phyloP scores from a whole-genome alignment of 108 stramenopile genomes.

The Cyclotella distinguenda region DNA sequence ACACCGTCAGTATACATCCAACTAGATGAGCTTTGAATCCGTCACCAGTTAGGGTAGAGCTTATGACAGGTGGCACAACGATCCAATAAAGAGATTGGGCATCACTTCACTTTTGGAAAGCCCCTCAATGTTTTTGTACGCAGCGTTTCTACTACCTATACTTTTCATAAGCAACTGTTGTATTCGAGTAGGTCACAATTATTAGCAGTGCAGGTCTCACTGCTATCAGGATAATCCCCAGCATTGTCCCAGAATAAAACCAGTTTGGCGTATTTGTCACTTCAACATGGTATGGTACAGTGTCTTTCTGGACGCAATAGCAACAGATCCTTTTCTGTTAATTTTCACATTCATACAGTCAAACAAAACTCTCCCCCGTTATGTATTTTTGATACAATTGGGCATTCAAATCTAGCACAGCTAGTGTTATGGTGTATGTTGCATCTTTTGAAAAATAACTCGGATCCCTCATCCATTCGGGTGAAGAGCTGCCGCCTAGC shows the following conservation, averaged over 20 bases:
- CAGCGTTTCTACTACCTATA: conserved; percentile 39
- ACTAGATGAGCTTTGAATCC: conserved; percentile 34
- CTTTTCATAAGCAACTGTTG: conserved; percentile 51
- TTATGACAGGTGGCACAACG: conserved; percentile 23
- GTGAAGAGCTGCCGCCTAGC: conserved; percentile 44
- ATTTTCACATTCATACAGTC: conserved; percentile 38
- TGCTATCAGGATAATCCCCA: conserved; percentile 37
- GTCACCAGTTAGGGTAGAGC: conserved; percentile 8
- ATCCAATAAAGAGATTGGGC: conserved; percentile 41
- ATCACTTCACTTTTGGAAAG: conserved; percentile 19
- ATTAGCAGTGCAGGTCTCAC: conserved; percentile 29
- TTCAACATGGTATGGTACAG: conserved; percentile 37
- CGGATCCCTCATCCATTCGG: conserved; percentile 39
- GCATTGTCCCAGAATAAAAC: conserved; percentile 57
- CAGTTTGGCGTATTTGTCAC: conserved; percentile 40
- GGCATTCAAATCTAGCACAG: conserved; percentile 12
- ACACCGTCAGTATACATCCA: too few species aligned
- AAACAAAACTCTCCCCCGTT: conserved; percentile 29
- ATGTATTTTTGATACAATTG: conserved; percentile 26
- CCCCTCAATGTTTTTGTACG: conserved; percentile 20
- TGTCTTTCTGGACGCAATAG: conserved; percentile 37
- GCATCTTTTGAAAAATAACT: conserved; percentile 10
- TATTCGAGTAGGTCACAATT: conserved; percentile 20
- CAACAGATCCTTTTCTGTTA: conserved; percentile 48
- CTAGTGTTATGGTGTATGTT: conserved; percentile 12